Evolutionary conservation across 2,329 filamentous ascomycete species (phyloP).

Genomic region (Mycocentrospora acerina): DNA sequence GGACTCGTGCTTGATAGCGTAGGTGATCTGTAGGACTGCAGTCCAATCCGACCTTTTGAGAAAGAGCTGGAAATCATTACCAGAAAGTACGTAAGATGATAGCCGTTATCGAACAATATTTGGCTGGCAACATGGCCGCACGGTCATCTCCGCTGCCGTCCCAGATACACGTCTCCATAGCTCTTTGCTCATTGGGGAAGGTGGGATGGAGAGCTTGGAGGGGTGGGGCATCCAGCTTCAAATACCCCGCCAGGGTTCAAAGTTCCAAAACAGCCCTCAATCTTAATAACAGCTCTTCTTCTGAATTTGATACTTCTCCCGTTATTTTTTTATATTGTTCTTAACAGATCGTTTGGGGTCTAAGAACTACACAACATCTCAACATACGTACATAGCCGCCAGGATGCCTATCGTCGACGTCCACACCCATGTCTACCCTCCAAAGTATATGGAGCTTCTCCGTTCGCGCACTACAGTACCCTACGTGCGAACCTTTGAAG

Average conservation of each 20-base stretch:
- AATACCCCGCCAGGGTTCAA: slow-evolving; percentile 23
- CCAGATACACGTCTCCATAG: slow-evolving; percentile 7
- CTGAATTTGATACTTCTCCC: background rate
- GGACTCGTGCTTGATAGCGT: slow-evolving; percentile 22
- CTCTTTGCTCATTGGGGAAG: slow-evolving; percentile 30
- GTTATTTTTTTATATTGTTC: background rate
- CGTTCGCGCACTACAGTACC: slow-evolving; percentile 63
- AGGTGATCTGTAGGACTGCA: background rate
- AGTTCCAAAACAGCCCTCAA: background rate
- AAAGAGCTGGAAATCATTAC: too few species aligned
- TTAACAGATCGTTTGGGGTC: too few species aligned
- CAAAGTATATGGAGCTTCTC: slow-evolving; percentile 60
- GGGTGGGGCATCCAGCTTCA: slow-evolving; percentile 22
- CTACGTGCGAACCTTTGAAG: slow-evolving; percentile 66
- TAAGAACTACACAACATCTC: too few species aligned
- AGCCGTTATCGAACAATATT: background rate
- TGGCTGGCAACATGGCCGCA: slow-evolving; percentile 3
- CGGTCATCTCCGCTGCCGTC: slow-evolving; percentile 18
- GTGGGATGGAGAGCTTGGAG: slow-evolving; percentile 29
- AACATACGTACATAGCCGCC: background rate
- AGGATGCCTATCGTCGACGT: slow-evolving; percentile 56
- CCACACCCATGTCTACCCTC: slow-evolving; percentile 65
- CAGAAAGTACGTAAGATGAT: slow-evolving; percentile 1
- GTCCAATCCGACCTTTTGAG: slow-evolving; percentile 2
- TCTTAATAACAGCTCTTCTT: slow-evolving; percentile 1